Evolutionary conservation across 192 early-diverging fungal genomes (phyloP).

Genomic region (Mortierella hygrophila): DNA sequence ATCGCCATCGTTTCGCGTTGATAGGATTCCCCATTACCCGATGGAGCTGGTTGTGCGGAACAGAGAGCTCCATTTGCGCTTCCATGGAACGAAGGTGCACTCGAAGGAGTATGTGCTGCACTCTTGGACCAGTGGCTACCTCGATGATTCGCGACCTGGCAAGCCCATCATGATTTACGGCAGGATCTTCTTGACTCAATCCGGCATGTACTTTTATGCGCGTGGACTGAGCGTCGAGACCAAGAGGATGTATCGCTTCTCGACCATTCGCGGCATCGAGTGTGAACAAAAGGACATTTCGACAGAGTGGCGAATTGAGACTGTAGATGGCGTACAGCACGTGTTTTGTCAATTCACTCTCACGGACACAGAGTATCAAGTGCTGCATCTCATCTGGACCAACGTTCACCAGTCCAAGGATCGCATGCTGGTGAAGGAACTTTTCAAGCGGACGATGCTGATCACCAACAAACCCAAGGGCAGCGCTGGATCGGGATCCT

Average conservation of each 20-base stretch:
- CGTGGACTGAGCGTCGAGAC: slow-evolving; percentile 44
- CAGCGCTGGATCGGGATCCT: slow-evolving; percentile 47
- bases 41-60: slow-evolving; percentile 53
- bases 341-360: slow-evolving; percentile 45
- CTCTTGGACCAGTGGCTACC: slow-evolving; percentile 55
- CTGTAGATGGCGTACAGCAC: slow-evolving; percentile 42
- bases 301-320: slow-evolving; percentile 54
- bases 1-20: background rate
- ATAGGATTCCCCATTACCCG: slow-evolving; percentile 50
- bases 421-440: slow-evolving; percentile 46
- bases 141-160: slow-evolving; percentile 40
- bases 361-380: slow-evolving; percentile 46
- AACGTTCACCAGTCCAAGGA: slow-evolving; percentile 40
- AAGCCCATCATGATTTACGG: slow-evolving; percentile 50
- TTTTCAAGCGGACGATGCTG: slow-evolving; percentile 31
- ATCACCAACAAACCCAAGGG: slow-evolving; percentile 51
- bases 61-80: slow-evolving; percentile 43
- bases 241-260: slow-evolving; percentile 54
- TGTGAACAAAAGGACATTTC: slow-evolving; percentile 56
- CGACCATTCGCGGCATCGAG: slow-evolving; percentile 44
- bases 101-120: slow-evolving; percentile 53
- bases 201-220: slow-evolving; percentile 56
- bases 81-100: slow-evolving; percentile 53
- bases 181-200: slow-evolving; percentile 46
- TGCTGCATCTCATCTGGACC: slow-evolving; percentile 53